Conservation (phyloP, 768 basidiomycete species). For the Hydnum rufescens region DNA sequence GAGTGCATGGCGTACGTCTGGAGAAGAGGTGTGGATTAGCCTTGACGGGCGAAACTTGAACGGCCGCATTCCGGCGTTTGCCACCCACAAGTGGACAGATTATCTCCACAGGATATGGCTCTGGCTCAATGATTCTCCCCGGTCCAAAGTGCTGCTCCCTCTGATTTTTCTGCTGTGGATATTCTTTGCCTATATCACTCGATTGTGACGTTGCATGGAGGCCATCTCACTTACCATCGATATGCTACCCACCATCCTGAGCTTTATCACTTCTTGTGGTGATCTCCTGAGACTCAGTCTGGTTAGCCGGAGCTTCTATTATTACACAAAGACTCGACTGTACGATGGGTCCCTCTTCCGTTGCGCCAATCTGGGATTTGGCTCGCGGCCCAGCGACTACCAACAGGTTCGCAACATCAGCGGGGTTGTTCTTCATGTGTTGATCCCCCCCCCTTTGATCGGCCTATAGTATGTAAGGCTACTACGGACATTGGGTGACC, state of each 20-base stretch:
- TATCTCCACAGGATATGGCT: not conserved
- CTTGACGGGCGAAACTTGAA: not conserved
- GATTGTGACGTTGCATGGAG: no score
- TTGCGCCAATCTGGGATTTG: not conserved
- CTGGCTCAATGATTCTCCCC: not conserved
- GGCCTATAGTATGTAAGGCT: not conserved
- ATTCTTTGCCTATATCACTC: no score
- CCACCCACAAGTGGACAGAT: not conserved
- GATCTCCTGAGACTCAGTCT: not conserved
- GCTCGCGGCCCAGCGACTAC: not conserved
- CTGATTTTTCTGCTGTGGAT: not conserved
- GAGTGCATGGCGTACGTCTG: not conserved
- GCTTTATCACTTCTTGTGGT: not conserved
- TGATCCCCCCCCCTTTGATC: not conserved
- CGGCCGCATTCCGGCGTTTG: not conserved
- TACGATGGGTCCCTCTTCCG: not conserved
- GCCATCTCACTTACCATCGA: not conserved
- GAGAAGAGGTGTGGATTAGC: not conserved
- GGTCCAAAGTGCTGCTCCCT: not conserved
- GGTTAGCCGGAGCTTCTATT: not conserved
- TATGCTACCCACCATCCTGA: not conserved
- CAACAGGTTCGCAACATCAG: not conserved
- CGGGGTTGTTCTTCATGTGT: not conserved
- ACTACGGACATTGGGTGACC: not conserved
- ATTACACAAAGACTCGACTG: not conserved